Evolutionary conservation across 148 eudicot genomes (phyloP).

Genomic region (Nepenthes gracilis): DNA sequence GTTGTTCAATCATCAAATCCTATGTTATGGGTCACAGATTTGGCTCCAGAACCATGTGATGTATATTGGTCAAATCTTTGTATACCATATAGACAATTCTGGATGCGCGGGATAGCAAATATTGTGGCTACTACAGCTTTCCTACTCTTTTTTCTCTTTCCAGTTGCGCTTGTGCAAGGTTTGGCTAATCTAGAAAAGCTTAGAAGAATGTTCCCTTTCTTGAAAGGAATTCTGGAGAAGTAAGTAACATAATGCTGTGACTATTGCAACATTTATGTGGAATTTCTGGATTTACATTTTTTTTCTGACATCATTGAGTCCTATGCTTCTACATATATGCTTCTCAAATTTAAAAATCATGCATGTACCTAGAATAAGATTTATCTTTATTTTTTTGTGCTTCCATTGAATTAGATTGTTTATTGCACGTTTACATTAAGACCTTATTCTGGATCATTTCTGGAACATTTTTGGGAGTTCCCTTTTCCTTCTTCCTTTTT

Average conservation of each 20-base stretch:
- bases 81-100: constrained; percentile 70
- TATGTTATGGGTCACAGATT: constrained; percentile 80
- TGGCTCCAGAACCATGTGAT: constrained; percentile 83
- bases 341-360: too few species aligned
- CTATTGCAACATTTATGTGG: neutral
- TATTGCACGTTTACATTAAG: too few species aligned
- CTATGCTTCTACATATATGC: too few species aligned
- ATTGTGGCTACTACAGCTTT: constrained; percentile 51
- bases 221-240: constrained; percentile 41
- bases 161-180: constrained; percentile 72
- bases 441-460: too few species aligned
- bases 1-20: constrained; percentile 71
- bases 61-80: constrained; percentile 76
- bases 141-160: constrained; percentile 52
- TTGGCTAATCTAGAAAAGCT: constrained; percentile 56
- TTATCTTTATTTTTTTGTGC: too few species aligned
- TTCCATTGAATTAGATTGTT: too few species aligned
- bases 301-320: too few species aligned
- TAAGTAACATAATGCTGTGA: constrained; percentile 21
- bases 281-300: too few species aligned
- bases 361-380: too few species aligned
- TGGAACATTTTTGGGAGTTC: too few species aligned
- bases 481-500: too few species aligned
- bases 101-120: constrained; percentile 72
- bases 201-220: constrained; percentile 42